These are phyloP conservation scores for Grifola frondosa DNA, from an alignment of 1,284 basidiomycete species.

Conservation along the genomic window DNA sequence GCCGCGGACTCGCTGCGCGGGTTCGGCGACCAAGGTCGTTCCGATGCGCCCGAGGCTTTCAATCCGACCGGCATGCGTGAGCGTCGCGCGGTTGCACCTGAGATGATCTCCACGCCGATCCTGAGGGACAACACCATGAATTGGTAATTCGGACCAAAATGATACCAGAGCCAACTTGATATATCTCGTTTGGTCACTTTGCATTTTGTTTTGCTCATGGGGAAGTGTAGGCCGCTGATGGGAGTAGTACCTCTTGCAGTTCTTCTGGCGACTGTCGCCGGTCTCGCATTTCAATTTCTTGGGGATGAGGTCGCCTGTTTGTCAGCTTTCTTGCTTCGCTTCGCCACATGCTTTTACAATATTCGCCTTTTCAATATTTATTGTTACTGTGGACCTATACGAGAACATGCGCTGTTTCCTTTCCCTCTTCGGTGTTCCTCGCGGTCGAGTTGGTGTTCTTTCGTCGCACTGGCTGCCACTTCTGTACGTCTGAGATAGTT, in stretches of 20 bases:
- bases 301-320: neutral
- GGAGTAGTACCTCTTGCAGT: too few relatives aligned
- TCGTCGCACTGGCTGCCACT: too few relatives aligned
- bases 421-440: too few relatives aligned
- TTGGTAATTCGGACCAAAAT: conserved; percentile 21
- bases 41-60: conserved; percentile 17
- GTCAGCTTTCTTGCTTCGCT: neutral
- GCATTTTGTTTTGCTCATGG: neutral
- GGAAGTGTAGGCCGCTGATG: conserved; percentile 1
- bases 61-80: conserved; percentile 27
- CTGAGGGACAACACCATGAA: conserved; percentile 34
- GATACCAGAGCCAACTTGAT: neutral
- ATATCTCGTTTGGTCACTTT: neutral
- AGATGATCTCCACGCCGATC: conserved; percentile 30
- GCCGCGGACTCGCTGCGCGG: conserved; percentile 77
- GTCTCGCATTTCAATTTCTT: too few relatives aligned
- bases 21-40: conserved; percentile 31
- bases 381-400: conserved; percentile 15
- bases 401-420: too few relatives aligned
- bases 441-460: too few relatives aligned
- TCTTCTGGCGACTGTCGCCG: too few relatives aligned
- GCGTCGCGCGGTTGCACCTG: conserved; percentile 26
- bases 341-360: conserved; percentile 13
- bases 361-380: conserved; percentile 21
- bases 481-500: too few relatives aligned